Evolutionary conservation across 2,329 filamentous ascomycete species (phyloP).

Genomic region (Diaporthe capsici): DNA sequence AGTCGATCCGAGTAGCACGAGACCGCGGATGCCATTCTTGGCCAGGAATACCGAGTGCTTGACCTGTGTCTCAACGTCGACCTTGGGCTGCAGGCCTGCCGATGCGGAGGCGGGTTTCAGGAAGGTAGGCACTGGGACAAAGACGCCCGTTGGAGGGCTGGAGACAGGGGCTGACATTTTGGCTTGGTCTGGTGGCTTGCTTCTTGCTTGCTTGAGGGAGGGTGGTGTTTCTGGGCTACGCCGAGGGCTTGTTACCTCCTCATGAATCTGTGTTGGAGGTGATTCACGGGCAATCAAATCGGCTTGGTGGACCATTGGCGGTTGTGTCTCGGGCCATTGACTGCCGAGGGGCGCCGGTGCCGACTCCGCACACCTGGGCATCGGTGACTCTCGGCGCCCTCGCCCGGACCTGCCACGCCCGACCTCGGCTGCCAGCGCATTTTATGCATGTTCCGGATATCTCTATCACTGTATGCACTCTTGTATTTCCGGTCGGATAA

Average conservation of each 20-base stretch:
- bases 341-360: constrained; percentile 28
- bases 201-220: neutral
- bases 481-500: constrained; percentile 35
- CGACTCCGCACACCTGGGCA: constrained; percentile 6
- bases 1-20: constrained; percentile 75
- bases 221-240: neutral
- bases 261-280: neutral
- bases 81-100: constrained; percentile 60
- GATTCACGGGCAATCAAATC: neutral
- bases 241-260: neutral
- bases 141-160: constrained; percentile 67
- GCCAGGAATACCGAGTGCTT: constrained; percentile 73
- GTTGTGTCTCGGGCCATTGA: constrained; percentile 25
- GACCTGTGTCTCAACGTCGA: constrained; percentile 71
- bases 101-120: constrained; percentile 64
- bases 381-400: neutral
- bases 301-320: neutral
- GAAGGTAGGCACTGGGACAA: constrained; percentile 75
- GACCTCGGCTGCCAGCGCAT: constrained; percentile 12
- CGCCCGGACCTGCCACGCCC: constrained; percentile 12
- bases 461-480: neutral
- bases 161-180: constrained; percentile 34
- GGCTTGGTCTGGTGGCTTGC: neutral
- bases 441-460: constrained; percentile 23
- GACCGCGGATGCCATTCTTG: constrained; percentile 69